These are phyloP conservation scores for Athelia sp. DNA, from an alignment of 1,284 basidiomycete species.

Conservation along the genomic window DNA sequence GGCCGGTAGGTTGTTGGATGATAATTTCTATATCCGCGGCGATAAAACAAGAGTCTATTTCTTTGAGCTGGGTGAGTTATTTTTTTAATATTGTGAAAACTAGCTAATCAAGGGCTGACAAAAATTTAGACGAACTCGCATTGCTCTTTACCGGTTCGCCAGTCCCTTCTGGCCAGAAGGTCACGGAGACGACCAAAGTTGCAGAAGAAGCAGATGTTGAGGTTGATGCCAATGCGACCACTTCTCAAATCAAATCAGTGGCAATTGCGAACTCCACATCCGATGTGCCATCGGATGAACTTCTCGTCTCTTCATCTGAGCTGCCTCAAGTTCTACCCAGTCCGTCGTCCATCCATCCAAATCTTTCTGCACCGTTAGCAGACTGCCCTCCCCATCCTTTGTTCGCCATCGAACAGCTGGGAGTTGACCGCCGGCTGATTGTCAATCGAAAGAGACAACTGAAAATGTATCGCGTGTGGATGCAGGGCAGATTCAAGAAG, in stretches of 20 bases:
- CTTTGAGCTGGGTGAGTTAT: constrained; percentile 70
- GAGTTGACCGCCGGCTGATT: constrained; percentile 84
- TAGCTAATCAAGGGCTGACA: too few relatives aligned
- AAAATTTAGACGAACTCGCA: constrained; percentile 70
- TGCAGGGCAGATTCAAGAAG: constrained; percentile 84
- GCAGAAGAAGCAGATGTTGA: constrained; percentile 33
- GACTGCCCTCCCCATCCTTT: constrained; percentile 38
- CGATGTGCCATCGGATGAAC: neutral
- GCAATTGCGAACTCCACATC: neutral
- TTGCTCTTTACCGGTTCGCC: constrained; percentile 68
- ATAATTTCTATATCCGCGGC: constrained; percentile 92
- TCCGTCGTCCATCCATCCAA: constrained; percentile 32
- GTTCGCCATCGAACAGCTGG: constrained; percentile 73
- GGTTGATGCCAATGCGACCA: constrained; percentile 6
- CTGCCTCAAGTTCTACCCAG: constrained; percentile 2
- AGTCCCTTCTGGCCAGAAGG: constrained; percentile 31
- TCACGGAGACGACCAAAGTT: constrained; percentile 27
- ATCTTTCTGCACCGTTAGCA: constrained; percentile 28
- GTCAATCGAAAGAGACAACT: constrained; percentile 89
- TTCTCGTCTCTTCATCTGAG: constrained; percentile 3
- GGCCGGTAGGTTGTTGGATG: constrained; percentile 79
- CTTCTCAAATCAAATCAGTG: neutral
- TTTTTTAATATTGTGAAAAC: neutral
- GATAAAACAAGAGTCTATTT: constrained; percentile 98
- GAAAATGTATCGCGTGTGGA: constrained; percentile 96